phyloP scores from a whole-genome alignment of 305 asterid species.

The Ilex paraguariensis region DNA sequence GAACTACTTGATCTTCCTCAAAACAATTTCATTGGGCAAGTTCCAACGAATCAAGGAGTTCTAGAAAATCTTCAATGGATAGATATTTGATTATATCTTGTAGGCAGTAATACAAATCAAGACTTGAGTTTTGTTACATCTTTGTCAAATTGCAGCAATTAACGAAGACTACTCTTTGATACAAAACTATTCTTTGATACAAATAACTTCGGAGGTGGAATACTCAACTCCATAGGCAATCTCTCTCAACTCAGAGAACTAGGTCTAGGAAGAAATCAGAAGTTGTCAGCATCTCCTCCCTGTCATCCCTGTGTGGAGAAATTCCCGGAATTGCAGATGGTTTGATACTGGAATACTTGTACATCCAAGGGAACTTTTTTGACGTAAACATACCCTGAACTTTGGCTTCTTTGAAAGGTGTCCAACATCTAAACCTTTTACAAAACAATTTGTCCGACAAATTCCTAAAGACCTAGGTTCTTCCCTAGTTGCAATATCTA shows the following conservation, averaged over 20 bases:
- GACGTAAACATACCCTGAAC: slow-evolving; percentile 19
- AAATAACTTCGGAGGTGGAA: slow-evolving; percentile 19
- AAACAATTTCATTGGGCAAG: too few relatives aligned
- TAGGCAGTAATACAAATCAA: too few relatives aligned
- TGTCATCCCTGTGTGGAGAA: slow-evolving; percentile 15
- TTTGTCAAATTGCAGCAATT: too few relatives aligned
- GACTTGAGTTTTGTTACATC: too few relatives aligned
- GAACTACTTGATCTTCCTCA: too few relatives aligned
- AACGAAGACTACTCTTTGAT: too few relatives aligned
- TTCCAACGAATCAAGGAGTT: too few relatives aligned
- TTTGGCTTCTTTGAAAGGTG: slow-evolving; percentile 15
- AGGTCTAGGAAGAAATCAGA: slow-evolving; percentile 10
- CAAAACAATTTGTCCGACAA: slow-evolving; percentile 17
- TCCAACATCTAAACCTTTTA: slow-evolving; percentile 21
- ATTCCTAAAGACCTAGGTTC: slow-evolving; percentile 17
- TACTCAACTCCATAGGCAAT: slow-evolving; percentile 16
- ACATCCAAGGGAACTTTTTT: slow-evolving; percentile 15
- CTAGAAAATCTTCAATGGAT: too few relatives aligned
- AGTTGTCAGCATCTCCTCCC: slow-evolving; percentile 15
- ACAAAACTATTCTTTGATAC: too few relatives aligned
- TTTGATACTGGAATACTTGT: slow-evolving; percentile 13
- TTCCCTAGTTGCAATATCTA: slow-evolving; percentile 11
- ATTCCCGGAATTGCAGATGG: slow-evolving; percentile 25
- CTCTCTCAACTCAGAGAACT: slow-evolving; percentile 14
- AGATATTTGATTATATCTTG: too few relatives aligned